Evolutionary conservation across 2,329 filamentous ascomycete species (phyloP).

Genomic region (Sporothrix brasiliensis): DNA sequence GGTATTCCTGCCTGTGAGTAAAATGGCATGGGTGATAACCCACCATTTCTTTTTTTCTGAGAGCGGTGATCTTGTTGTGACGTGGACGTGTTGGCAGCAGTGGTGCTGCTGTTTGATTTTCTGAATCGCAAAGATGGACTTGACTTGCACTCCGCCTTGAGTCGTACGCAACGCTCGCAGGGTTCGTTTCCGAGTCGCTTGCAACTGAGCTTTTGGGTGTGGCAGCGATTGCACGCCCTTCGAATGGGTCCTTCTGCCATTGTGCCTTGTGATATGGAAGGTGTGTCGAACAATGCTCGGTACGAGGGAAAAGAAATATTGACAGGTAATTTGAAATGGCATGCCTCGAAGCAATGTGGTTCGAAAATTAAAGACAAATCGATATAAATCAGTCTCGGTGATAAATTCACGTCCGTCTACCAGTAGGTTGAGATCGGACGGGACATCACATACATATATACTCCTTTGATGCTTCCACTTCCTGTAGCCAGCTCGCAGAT

Average conservation of each 20-base stretch:
- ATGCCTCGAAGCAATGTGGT: not conserved
- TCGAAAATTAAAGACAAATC: no score
- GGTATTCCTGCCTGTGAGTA: not conserved
- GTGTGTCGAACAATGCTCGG: not conserved
- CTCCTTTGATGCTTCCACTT: not conserved
- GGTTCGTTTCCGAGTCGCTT: conserved; percentile 47
- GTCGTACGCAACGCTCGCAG: conserved; percentile 50
- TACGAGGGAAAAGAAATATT: not conserved
- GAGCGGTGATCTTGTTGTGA: not conserved
- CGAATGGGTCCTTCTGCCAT: conserved; percentile 40
- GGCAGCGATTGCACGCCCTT: conserved; percentile 53
- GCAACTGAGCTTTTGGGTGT: conserved; percentile 52
- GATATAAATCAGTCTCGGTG: not conserved
- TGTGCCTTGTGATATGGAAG: not conserved
- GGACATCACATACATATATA: conserved; percentile 30
- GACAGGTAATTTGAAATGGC: not conserved
- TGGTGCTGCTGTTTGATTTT: conserved; percentile 34
- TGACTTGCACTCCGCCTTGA: conserved; percentile 50
- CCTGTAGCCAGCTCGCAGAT: not conserved
- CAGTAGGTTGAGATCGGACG: not conserved
- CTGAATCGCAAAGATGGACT: conserved; percentile 46
- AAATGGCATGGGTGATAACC: not conserved
- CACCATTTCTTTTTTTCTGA: not conserved
- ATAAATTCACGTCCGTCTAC: no score
- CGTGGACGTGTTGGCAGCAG: conserved; percentile 30